Evolutionary conservation across 805 yeast species (phyloP).

Genomic region (Candida tallmaniae): DNA sequence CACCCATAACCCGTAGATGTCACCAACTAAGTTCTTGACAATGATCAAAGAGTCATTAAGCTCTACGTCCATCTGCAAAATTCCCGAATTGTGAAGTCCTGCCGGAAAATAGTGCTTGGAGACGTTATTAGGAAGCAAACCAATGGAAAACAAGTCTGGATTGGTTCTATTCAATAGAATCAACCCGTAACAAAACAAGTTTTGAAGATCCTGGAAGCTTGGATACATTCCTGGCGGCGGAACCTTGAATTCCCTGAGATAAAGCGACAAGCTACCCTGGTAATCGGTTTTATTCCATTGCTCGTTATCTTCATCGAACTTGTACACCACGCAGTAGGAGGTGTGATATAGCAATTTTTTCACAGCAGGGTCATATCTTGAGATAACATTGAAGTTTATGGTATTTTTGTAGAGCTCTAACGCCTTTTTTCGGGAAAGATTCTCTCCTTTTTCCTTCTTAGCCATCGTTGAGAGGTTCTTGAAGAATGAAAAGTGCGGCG

Average conservation of each 20-base stretch:
- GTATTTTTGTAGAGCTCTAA: conserved; percentile 64
- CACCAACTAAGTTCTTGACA: conserved; percentile 61
- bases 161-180: conserved; percentile 63
- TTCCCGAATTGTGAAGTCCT: conserved; percentile 24
- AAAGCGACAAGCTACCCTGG: conserved; percentile 67
- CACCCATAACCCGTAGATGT: conserved; percentile 75
- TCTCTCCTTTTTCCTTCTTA: conserved; percentile 17
- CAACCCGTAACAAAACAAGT: conserved; percentile 59
- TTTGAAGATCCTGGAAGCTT: conserved; percentile 31
- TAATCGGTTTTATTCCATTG: conserved; percentile 71
- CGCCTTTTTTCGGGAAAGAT: conserved; percentile 41
- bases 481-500: no score
- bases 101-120: conserved; percentile 40
- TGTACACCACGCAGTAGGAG: conserved; percentile 68
- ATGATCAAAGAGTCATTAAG: conserved; percentile 66
- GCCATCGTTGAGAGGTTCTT: no score
- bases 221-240: conserved; percentile 14
- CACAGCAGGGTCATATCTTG: conserved; percentile 69
- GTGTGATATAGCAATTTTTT: conserved; percentile 64
- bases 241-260: conserved; percentile 44
- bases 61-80: conserved; percentile 58
- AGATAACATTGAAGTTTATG: conserved; percentile 69
- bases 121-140: conserved; percentile 54
- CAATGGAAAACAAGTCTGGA: conserved; percentile 70
- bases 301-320: conserved; percentile 50